Base-by-base conservation (phyloP, 805 yeast species). In the Yarrowia sp. region DNA sequence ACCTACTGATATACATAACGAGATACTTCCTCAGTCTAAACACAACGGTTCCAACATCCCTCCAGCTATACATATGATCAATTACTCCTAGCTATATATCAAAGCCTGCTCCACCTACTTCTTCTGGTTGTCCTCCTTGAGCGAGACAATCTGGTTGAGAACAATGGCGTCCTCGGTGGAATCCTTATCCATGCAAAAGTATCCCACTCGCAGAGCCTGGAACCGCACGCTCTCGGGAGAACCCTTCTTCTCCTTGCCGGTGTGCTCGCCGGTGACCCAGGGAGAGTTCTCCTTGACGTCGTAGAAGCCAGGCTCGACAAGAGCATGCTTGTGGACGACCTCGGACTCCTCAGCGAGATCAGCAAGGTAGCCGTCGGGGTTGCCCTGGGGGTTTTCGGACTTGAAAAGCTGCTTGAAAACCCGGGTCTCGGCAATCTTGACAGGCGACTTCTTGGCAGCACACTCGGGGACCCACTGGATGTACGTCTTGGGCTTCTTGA, bases 181-280 rank as follows among this genome's bases (percentile, higher is more conserved):
- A 68, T 93, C 98, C 70, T 82, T 84, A 75, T 95, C 99, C 75
- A 91, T 76, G 73, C 97, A 87, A 84, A 92, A 95, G 77, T 95
- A 95, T 32, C 99, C 99, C 51, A 90, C 93, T 79, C 99, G 86
- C 77, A 95, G 83, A 32, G 97, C 99, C 80, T 95, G 99, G 91
- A 95, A 95, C 77, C 99, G 85, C 33, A 90, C 91, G n/a, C 92
- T 83, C 75, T 92, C 96, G 51, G 85, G 84, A 3, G 85, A 82
- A 21, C 82, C 77, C 68, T 81, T 78, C 35, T 81, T 81, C 41
- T 77, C 77, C 67, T 82, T 81, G 75, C 95, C 98, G 70, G 83
- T 81, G 69, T 92, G 88, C 58, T 71, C 76, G 33, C 82, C 81
- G 32, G 63, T 65, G 41, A 79, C 81, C 85, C 93, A 84, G 66